These are phyloP conservation scores for Sesbania bispinosa DNA, from an alignment of 306 rosid species.

Conservation along the genomic window DNA sequence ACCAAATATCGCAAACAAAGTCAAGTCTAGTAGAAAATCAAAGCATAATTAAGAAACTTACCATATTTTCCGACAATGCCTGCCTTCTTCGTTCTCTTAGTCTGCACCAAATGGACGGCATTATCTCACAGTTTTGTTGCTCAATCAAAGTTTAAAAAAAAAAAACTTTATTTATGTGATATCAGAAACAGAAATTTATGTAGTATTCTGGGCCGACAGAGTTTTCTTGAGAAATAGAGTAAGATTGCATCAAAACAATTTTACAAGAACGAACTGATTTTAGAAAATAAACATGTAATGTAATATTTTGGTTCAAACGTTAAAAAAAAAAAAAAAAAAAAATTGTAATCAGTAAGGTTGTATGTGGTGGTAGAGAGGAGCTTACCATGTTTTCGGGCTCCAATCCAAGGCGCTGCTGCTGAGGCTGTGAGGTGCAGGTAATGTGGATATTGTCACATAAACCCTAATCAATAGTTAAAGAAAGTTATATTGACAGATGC, in stretches of 20 bases:
- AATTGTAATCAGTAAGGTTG: no score
- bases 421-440: not conserved
- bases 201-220: not conserved
- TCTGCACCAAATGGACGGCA: constrained; percentile 31
- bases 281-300: not conserved
- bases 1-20: no score
- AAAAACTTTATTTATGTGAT: not conserved
- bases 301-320: not conserved
- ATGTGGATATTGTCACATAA: not conserved
- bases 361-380: not conserved
- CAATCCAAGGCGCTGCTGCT: not conserved
- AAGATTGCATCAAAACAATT: not conserved
- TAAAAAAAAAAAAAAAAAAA: not conserved
- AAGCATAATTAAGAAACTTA: not conserved
- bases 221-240: not conserved
- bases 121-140: not conserved
- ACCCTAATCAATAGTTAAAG: constrained; percentile 16
- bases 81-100: constrained; percentile 85
- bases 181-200: not conserved
- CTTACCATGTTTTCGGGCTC: constrained; percentile 34
- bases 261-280: not conserved
- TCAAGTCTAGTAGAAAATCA: not conserved
- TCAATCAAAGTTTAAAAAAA: not conserved
- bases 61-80: constrained; percentile 80
- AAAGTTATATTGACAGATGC: no score